These are phyloP conservation scores for Populus tomentosa DNA, from an alignment of 441 rosid species.

Conservation along the genomic window DNA sequence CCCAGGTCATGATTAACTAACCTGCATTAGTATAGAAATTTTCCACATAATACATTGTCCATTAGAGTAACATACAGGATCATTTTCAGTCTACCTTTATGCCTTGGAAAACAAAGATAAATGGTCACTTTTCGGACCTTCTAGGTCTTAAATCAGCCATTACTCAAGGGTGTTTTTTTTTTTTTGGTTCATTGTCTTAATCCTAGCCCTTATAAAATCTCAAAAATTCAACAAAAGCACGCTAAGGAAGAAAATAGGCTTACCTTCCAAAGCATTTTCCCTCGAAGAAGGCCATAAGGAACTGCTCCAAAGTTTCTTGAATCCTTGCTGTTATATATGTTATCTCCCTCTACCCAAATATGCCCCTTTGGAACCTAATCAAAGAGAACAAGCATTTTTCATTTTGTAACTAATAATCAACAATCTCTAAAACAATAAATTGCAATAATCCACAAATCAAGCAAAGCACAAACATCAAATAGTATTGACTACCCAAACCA, in stretches of 20 bases:
- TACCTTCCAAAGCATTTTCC: constrained; percentile 65
- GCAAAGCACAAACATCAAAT: not conserved
- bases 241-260: constrained; percentile 8
- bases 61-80: not conserved
- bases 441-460: not conserved
- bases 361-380: constrained; percentile 73
- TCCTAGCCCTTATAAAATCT: not conserved
- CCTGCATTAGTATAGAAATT: not conserved
- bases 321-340: constrained; percentile 49
- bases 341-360: constrained; percentile 71
- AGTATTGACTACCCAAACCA: not conserved
- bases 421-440: constrained; percentile 2
- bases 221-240: not conserved
- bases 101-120: not conserved
- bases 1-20: not conserved
- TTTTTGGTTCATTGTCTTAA: not conserved
- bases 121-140: not conserved
- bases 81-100: not conserved
- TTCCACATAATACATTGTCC: not conserved
- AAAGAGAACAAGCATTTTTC: not conserved
- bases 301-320: constrained; percentile 70
- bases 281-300: constrained; percentile 70
- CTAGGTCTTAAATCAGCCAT: not conserved
- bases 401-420: not conserved
- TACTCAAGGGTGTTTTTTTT: too few species aligned